phyloP scores from a whole-genome alignment of 2,329 filamentous ascomycete species.

The Metarhizium brunneum region DNA sequence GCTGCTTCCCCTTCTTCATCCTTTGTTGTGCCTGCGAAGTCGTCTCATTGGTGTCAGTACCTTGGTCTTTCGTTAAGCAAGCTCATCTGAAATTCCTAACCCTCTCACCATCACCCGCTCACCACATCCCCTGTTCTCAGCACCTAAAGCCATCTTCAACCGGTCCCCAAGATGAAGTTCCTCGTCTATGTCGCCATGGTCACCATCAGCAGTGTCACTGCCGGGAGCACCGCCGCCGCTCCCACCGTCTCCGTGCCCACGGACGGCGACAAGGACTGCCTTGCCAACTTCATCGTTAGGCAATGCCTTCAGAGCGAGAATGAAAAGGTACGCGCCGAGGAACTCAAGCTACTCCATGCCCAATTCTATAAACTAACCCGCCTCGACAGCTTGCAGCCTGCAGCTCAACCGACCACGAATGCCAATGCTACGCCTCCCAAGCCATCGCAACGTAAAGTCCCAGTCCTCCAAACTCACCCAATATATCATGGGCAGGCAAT shows the following conservation, averaged over 20 bases:
- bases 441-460: conserved; percentile 35
- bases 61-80: neutral
- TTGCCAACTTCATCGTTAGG: conserved; percentile 37
- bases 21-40: neutral
- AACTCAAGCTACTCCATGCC: too few species aligned
- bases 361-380: neutral
- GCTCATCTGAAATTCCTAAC: neutral
- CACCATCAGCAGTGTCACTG: conserved; percentile 23
- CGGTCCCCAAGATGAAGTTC: conserved; percentile 34
- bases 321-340: conserved; percentile 20
- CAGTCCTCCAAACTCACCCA: neutral
- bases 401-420: conserved; percentile 31
- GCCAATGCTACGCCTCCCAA: conserved; percentile 35
- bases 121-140: too few species aligned
- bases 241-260: neutral
- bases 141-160: too few species aligned
- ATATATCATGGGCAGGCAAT: conserved; percentile 2
- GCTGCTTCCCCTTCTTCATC: neutral
- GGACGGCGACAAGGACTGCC: conserved; percentile 20
- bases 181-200: conserved; percentile 31
- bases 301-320: conserved; percentile 32
- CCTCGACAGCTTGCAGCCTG: conserved; percentile 25
- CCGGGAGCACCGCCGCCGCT: neutral
- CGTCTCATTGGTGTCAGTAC: neutral
- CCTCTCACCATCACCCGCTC: too few species aligned